These are phyloP conservation scores for Austroboletus eburneus DNA, from an alignment of 768 basidiomycete genomes.

Conservation along the genomic window DNA sequence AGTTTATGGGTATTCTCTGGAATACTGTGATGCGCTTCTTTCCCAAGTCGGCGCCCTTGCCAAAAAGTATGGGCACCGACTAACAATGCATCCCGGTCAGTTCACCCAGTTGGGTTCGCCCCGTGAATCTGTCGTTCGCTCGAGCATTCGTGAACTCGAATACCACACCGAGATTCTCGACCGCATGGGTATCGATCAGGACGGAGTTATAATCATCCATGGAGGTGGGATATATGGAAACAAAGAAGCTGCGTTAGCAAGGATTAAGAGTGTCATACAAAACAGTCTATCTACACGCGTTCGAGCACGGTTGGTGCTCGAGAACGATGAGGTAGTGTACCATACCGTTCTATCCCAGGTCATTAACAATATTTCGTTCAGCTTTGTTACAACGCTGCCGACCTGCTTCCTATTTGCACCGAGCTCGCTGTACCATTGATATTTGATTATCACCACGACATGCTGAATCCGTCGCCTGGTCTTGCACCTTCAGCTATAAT, in stretches of 20 bases:
- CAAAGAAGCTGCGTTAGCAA: slow-evolving; percentile 62
- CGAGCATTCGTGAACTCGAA: slow-evolving; percentile 72
- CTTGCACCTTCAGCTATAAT: slow-evolving; percentile 65
- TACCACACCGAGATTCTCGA: slow-evolving; percentile 91
- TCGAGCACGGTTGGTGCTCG: slow-evolving; percentile 75
- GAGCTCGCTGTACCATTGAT: slow-evolving; percentile 75
- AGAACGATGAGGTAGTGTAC: slow-evolving; percentile 79
- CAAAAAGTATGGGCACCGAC: slow-evolving; percentile 64
- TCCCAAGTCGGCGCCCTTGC: slow-evolving; percentile 62
- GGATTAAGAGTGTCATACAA: slow-evolving; percentile 69
- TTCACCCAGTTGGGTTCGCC: slow-evolving; percentile 82
- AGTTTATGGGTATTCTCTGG: slow-evolving; percentile 75
- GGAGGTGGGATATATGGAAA: slow-evolving; percentile 84
- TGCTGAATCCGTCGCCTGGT: slow-evolving; percentile 53
- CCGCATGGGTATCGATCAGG: slow-evolving; percentile 73
- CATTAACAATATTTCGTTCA: slow-evolving; percentile 14
- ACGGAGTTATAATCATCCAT: slow-evolving; percentile 87
- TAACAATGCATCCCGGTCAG: slow-evolving; percentile 89
- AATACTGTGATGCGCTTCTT: slow-evolving; percentile 59
- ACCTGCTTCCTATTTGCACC: slow-evolving; percentile 81
- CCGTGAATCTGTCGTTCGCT: slow-evolving; percentile 64
- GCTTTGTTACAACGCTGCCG: slow-evolving; percentile 87
- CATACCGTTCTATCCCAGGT: neutral
- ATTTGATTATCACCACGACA: slow-evolving; percentile 83
- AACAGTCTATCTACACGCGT: slow-evolving; percentile 57